These are phyloP conservation scores for Pseudisothecium myosuroides DNA, from an alignment of 225 moss, liverwort and hornwort species.

Conservation along the genomic window DNA sequence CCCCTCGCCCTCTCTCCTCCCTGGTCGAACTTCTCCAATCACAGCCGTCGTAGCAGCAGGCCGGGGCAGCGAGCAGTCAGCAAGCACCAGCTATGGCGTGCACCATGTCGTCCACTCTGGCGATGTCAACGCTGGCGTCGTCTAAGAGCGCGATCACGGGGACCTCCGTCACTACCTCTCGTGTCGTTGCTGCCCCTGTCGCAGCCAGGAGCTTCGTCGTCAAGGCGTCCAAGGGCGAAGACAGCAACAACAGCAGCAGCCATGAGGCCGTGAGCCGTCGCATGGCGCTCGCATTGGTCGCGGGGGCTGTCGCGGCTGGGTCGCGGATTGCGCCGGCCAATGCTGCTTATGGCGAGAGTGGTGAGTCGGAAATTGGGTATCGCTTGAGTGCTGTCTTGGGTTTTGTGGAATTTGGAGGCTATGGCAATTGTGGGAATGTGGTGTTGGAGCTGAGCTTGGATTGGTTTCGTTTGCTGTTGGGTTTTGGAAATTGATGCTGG, in stretches of 20 bases:
- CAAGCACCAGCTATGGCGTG: conserved; percentile 18
- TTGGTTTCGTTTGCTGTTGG: background rate
- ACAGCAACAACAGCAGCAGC: background rate
- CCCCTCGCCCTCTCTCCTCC: background rate
- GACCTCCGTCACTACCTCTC: background rate
- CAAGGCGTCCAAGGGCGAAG: conserved; percentile 7
- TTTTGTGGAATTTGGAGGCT: background rate
- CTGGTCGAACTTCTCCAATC: background rate
- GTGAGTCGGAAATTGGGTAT: conserved; percentile 5
- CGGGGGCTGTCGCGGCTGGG: conserved; percentile 30
- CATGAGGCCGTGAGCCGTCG: conserved; percentile 46
- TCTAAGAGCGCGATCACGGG: conserved; percentile 11
- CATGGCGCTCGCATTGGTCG: conserved; percentile 56
- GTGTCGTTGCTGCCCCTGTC: background rate
- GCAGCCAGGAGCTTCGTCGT: background rate
- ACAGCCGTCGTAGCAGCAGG: background rate
- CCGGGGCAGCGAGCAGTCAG: background rate
- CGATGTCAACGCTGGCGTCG: conserved; percentile 14
- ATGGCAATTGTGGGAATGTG: background rate
- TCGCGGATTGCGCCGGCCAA: conserved; percentile 52
- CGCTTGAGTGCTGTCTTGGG: too few species aligned
- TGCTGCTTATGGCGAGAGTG: conserved; percentile 87
- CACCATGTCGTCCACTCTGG: conserved; percentile 20
- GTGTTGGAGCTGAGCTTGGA: background rate
- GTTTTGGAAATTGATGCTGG: background rate